Conservation (phyloP, 1,284 basidiomycete species). For the Puccinia novopanici region DNA sequence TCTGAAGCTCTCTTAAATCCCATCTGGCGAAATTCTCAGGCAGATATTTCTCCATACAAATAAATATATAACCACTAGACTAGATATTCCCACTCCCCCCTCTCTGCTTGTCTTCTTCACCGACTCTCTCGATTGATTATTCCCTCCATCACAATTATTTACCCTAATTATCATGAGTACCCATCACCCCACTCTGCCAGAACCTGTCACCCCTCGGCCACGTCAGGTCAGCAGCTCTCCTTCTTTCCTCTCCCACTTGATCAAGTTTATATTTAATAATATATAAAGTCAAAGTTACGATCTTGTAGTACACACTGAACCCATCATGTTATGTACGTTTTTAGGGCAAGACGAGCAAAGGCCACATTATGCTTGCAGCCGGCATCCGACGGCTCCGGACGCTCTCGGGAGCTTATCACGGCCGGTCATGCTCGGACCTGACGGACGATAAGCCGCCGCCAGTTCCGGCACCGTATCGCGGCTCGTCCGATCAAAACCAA, state of each 20-base stretch:
- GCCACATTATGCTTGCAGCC: not conserved
- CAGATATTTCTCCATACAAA: no score
- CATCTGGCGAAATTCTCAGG: no score
- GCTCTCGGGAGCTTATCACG: conserved; percentile 14
- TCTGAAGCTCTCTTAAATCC: no score
- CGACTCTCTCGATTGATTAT: conserved; percentile 18
- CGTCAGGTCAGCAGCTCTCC: conserved; percentile 1
- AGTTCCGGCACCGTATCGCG: not conserved
- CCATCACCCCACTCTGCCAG: not conserved
- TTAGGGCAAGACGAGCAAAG: conserved; percentile 16
- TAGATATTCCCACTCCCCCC: conserved; percentile 5
- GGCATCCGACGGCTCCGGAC: conserved; percentile 29
- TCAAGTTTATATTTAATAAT: not conserved
- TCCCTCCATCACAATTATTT: not conserved
- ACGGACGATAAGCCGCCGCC: not conserved
- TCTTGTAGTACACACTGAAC: not conserved
- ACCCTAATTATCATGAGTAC: not conserved
- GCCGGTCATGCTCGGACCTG: not conserved
- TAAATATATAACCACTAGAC: not conserved
- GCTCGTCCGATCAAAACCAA: conserved; percentile 22
- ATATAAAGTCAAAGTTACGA: not conserved
- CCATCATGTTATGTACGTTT: not conserved
- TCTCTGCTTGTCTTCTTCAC: not conserved
- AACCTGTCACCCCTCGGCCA: not conserved
- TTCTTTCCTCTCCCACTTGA: not conserved